phyloP scores from a whole-genome alignment of 306 rosid species.

The Canavalia gladiata region DNA sequence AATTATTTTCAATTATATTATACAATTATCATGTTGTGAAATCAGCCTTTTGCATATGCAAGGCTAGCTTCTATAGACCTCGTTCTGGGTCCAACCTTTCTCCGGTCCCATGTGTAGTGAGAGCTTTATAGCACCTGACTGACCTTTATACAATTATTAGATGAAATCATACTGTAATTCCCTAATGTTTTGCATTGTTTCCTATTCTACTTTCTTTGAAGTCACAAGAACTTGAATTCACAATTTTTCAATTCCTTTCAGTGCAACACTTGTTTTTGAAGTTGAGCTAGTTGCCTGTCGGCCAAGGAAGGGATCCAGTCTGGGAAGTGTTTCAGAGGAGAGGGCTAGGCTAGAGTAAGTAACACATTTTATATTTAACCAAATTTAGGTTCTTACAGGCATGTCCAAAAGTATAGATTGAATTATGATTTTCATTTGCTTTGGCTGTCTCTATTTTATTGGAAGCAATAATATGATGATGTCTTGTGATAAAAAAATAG shows the following conservation, averaged over 20 bases:
- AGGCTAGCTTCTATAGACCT: neutral
- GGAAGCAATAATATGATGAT: slow-evolving; percentile 24
- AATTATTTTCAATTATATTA: slow-evolving; percentile 20
- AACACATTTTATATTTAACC: neutral
- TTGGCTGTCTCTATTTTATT: neutral
- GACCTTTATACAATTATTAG: neutral
- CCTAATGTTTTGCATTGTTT: neutral
- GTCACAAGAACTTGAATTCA: neutral
- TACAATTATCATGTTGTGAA: neutral
- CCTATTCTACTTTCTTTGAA: neutral
- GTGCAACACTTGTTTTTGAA: slow-evolving; percentile 91
- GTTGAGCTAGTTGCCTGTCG: slow-evolving; percentile 92
- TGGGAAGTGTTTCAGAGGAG: slow-evolving; percentile 92
- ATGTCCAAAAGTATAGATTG: neutral
- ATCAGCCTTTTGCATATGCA: slow-evolving; percentile 4
- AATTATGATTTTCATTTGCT: neutral
- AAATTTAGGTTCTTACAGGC: slow-evolving; percentile 6
- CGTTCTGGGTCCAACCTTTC: neutral
- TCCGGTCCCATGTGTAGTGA: neutral
- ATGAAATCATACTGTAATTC: slow-evolving; percentile 16
- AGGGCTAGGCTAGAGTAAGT: slow-evolving; percentile 97
- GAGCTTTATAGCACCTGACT: neutral
- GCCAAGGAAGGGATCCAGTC: slow-evolving; percentile 90
- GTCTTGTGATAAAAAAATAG: slow-evolving; percentile 50
- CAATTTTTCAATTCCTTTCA: slow-evolving; percentile 48